phyloP scores from a whole-genome alignment of 306 rosid species.

The Abrus precatorius region DNA sequence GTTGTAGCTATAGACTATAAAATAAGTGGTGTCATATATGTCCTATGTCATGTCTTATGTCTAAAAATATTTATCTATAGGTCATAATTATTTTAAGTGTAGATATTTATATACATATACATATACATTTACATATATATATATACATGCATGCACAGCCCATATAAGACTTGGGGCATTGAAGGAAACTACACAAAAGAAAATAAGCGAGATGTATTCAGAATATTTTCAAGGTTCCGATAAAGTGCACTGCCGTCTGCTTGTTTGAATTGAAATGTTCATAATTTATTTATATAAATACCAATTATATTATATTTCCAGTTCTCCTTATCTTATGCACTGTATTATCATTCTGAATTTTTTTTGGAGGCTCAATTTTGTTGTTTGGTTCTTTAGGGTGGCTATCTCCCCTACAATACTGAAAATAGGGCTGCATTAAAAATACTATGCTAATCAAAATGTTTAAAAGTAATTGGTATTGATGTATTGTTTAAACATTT shows the following conservation, averaged over 20 bases:
- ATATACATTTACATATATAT: too few species aligned
- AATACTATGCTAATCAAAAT: not conserved
- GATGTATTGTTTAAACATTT: not conserved
- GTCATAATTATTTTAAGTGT: constrained; percentile 12
- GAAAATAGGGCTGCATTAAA: constrained; percentile 2
- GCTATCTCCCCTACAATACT: not conserved
- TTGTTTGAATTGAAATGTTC: constrained; percentile 33
- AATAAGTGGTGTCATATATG: constrained; percentile 14
- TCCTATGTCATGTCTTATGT: not conserved
- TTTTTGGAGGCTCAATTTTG: not conserved
- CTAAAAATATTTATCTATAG: too few species aligned
- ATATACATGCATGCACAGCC: constrained; percentile 27
- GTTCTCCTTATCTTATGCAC: not conserved
- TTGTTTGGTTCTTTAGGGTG: not conserved
- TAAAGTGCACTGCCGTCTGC: not conserved
- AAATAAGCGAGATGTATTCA: constrained; percentile 25
- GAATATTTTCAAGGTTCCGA: constrained; percentile 2
- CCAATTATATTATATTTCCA: not conserved
- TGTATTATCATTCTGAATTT: not conserved
- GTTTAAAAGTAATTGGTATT: not conserved
- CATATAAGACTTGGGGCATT: constrained; percentile 22
- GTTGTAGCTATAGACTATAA: not conserved
- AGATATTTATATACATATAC: not conserved
- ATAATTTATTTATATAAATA: constrained; percentile 4
- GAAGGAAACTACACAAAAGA: not conserved